These are phyloP conservation scores for Beta lomatogona DNA, from an alignment of 179 eudicot species.

Conservation along the genomic window DNA sequence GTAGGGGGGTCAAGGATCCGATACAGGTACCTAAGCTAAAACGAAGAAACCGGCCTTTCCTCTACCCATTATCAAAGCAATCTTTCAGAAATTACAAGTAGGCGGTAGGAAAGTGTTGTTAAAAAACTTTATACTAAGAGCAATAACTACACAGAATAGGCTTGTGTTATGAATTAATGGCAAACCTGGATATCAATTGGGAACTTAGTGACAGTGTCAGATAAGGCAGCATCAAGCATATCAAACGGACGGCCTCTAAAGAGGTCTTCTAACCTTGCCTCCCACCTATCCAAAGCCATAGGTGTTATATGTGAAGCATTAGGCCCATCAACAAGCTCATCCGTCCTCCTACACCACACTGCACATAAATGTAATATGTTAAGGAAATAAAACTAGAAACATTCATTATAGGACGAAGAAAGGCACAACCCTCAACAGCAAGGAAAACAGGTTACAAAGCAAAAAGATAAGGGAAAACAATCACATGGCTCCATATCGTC, in stretches of 20 bases:
- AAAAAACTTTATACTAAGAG: not conserved
- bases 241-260: conserved; percentile 74
- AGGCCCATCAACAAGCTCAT: conserved; percentile 86
- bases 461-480: not conserved
- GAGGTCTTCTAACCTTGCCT: conserved; percentile 66
- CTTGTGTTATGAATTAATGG: not conserved
- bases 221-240: conserved; percentile 80
- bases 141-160: not conserved
- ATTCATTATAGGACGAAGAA: not conserved
- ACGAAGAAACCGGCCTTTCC: not conserved
- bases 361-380: conserved; percentile 24
- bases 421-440: too few relatives aligned
- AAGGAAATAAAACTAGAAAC: not conserved
- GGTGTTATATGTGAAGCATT: conserved; percentile 86
- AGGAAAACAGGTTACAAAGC: too few relatives aligned
- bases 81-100: not conserved
- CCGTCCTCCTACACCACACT: conserved; percentile 93
- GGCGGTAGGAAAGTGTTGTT: not conserved
- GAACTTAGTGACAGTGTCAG: conserved; percentile 70
- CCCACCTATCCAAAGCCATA: conserved; percentile 75
- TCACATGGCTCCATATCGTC: not conserved
- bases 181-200: conserved; percentile 82
- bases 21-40: too few relatives aligned
- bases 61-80: not conserved
- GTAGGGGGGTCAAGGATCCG: too few relatives aligned